Evolutionary conservation across 2,329 filamentous ascomycete genomes (phyloP).

Genomic region (Cercospora brassicicola): DNA sequence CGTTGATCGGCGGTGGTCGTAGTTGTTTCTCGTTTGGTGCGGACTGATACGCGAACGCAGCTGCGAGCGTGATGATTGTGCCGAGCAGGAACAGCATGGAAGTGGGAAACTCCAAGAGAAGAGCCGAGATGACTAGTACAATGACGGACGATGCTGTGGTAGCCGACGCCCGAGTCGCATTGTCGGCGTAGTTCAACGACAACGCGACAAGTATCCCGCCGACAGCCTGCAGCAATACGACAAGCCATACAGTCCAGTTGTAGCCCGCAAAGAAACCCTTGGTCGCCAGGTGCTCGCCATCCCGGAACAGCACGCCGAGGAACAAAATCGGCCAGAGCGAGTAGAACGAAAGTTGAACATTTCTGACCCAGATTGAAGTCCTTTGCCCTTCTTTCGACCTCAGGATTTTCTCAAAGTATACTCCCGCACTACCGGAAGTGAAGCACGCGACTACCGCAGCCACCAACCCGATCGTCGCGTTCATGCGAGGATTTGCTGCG

Average conservation of each 20-base stretch:
- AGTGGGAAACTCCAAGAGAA: constrained; percentile 78
- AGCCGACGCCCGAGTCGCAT: constrained; percentile 91
- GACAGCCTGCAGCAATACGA: constrained; percentile 76
- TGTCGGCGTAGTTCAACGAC: constrained; percentile 79
- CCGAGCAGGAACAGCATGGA: constrained; percentile 74
- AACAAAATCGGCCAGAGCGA: constrained; percentile 87
- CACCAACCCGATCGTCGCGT: constrained; percentile 73
- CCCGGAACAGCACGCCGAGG: constrained; percentile 80
- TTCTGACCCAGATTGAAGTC: constrained; percentile 87
- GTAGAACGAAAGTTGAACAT: constrained; percentile 92
- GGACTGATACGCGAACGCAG: constrained; percentile 81
- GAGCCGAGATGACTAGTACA: constrained; percentile 80
- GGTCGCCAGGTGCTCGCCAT: constrained; percentile 77
- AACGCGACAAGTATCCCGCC: constrained; percentile 83
- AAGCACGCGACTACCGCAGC: constrained; percentile 76
- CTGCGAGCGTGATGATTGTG: constrained; percentile 72
- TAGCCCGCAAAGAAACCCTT: constrained; percentile 94
- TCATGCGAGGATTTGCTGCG: constrained; percentile 61
- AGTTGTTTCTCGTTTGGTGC: constrained; percentile 54
- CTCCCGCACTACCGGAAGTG: constrained; percentile 80
- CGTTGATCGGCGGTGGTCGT: constrained; percentile 65
- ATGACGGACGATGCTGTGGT: constrained; percentile 89
- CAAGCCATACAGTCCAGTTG: constrained; percentile 85
- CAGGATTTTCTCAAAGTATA: constrained; percentile 87
- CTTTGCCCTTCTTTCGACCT: constrained; percentile 66